phyloP scores from a whole-genome alignment of 257 asterid genomes.

The Rehmannia glutinosa region DNA sequence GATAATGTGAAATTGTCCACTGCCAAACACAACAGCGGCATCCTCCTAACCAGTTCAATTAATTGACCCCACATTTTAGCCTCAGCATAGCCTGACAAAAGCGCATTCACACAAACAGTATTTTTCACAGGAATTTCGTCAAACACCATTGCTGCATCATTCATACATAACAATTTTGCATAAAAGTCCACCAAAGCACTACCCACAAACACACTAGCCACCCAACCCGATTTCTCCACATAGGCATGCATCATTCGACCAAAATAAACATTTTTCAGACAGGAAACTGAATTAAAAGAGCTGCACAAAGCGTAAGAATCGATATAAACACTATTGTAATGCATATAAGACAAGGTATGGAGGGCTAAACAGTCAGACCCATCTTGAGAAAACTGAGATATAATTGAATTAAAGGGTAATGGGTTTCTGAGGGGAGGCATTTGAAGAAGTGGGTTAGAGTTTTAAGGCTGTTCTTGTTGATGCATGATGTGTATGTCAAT shows the following conservation, averaged over 20 bases:
- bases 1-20: conserved; percentile 57
- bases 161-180: conserved; percentile 26
- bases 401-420: conserved; percentile 57
- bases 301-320: conserved; percentile 71
- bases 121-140: conserved; percentile 82
- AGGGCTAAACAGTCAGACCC: conserved; percentile 53
- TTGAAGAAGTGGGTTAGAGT: conserved; percentile 41
- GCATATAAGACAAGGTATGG: conserved; percentile 63
- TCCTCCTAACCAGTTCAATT: conserved; percentile 38
- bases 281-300: conserved; percentile 43
- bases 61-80: conserved; percentile 63
- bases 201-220: conserved; percentile 75
- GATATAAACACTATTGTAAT: conserved; percentile 33
- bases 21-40: conserved; percentile 37
- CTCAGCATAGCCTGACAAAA: conserved; percentile 67
- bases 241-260: conserved; percentile 50
- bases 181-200: conserved; percentile 62
- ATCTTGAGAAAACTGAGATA: conserved; percentile 62
- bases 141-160: conserved; percentile 55
- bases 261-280: conserved; percentile 22
- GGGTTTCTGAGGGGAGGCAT: conserved; percentile 52
- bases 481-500: conserved; percentile 35
- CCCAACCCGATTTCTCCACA: conserved; percentile 58
- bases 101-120: conserved; percentile 64
- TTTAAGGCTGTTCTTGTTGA: not conserved